These are phyloP conservation scores for Chrysoporthe deuterocubensis DNA, from an alignment of 2,329 filamentous ascomycete genomes.

Conservation along the genomic window DNA sequence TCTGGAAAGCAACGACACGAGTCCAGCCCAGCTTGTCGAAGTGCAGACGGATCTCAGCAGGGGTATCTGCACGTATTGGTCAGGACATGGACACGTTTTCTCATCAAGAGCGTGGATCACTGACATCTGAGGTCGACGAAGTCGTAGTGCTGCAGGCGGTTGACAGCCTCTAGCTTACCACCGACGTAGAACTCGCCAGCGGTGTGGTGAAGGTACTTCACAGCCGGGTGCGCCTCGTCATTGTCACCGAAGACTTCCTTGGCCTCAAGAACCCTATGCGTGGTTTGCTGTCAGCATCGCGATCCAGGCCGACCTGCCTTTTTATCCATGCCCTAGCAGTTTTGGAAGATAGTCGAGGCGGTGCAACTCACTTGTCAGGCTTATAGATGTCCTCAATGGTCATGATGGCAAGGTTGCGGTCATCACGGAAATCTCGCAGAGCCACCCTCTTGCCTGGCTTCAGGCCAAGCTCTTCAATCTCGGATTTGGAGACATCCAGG, in stretches of 20 bases:
- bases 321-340: too few species aligned
- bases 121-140: constrained; percentile 93
- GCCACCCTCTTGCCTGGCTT: constrained; percentile 82
- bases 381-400: constrained; percentile 95
- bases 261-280: constrained; percentile 77
- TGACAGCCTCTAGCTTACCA: constrained; percentile 93
- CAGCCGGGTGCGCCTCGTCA: constrained; percentile 81
- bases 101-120: constrained; percentile 37
- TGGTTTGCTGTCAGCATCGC: constrained; percentile 32
- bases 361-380: constrained; percentile 79
- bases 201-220: constrained; percentile 84
- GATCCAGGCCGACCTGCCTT: too few species aligned
- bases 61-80: constrained; percentile 66
- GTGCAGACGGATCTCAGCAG: constrained; percentile 90
- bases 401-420: constrained; percentile 93
- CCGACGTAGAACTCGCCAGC: constrained; percentile 90
- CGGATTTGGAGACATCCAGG: constrained; percentile 78
- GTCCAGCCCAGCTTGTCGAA: constrained; percentile 99
- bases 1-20: constrained; percentile 98
- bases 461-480: constrained; percentile 74
- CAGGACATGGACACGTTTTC: background rate
- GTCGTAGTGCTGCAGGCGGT: constrained; percentile 97
- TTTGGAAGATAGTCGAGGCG: background rate
- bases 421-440: constrained; percentile 93
- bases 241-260: constrained; percentile 92